phyloP scores from a whole-genome alignment of 805 yeast genomes.

The Cyberlindnera meyerae region DNA sequence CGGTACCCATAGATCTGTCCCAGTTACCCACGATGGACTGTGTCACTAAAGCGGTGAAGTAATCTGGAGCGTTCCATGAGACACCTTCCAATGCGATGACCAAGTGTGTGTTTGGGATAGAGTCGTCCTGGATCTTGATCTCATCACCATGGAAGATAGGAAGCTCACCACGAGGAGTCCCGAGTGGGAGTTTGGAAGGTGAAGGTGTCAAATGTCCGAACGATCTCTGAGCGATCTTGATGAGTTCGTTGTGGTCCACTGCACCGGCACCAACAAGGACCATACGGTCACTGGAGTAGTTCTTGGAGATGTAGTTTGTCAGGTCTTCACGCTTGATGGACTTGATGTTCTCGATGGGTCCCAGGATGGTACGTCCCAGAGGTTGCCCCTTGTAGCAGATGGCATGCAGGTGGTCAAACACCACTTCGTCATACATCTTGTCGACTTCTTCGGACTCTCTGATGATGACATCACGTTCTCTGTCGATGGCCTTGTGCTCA shows the following conservation, averaged over 20 bases:
- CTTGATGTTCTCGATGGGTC: slow-evolving; percentile 85
- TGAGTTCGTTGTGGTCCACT: slow-evolving; percentile 82
- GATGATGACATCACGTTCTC: slow-evolving; percentile 92
- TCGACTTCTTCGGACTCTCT: slow-evolving; percentile 98
- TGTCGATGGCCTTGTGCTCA: slow-evolving; percentile 81
- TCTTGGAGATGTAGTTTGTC: slow-evolving; percentile 70
- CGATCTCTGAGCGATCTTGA: slow-evolving; percentile 64
- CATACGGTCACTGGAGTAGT: slow-evolving; percentile 96
- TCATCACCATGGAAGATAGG: slow-evolving; percentile 87
- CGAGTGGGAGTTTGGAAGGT: slow-evolving; percentile 60
- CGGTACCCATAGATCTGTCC: slow-evolving; percentile 89
- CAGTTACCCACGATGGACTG: slow-evolving; percentile 96
- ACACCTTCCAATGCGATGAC: slow-evolving; percentile 98
- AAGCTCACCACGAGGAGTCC: slow-evolving; percentile 55
- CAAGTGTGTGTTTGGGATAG: slow-evolving; percentile 84
- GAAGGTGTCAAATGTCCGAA: slow-evolving; percentile 64
- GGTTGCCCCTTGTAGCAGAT: slow-evolving; percentile 89
- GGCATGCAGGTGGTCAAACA: slow-evolving; percentile 93
- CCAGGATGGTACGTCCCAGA: slow-evolving; percentile 92
- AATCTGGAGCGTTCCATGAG: slow-evolving; percentile 94
- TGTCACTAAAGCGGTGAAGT: slow-evolving; percentile 90
- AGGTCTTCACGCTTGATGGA: slow-evolving; percentile 75
- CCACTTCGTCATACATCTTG: slow-evolving; percentile 97
- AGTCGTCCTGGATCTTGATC: slow-evolving; percentile 72
- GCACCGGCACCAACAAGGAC: slow-evolving; percentile 97